A percentile compares a stretch with the other conserved stretches of the same genome.
Conservation (phyloP, 306 rosid genomes). For the Neltuma alba region DNA sequence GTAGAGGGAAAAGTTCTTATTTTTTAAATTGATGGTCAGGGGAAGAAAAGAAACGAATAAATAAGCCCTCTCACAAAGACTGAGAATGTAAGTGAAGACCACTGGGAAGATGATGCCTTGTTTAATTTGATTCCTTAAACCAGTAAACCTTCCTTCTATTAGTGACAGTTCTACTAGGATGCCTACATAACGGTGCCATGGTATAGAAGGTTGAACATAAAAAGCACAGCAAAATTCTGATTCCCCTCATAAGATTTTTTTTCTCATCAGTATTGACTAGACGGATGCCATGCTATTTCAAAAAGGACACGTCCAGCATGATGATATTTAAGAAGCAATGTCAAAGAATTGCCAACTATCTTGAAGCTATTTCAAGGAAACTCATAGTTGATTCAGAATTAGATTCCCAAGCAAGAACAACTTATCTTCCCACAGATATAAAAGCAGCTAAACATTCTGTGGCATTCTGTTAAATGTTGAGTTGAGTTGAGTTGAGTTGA, state of each 20-base stretch:
- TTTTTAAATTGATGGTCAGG: background rate
- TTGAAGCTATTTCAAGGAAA: constrained; percentile 84
- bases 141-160: constrained; percentile 14
- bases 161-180: background rate
- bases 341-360: constrained; percentile 48
- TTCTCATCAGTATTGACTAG: background rate
- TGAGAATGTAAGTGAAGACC: constrained; percentile 17
- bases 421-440: constrained; percentile 77
- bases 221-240: constrained; percentile 12
- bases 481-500: constrained; percentile 20
- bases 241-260: background rate
- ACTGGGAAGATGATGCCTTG: background rate
- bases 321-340: constrained; percentile 7
- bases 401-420: constrained; percentile 75
- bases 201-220: constrained; percentile 24
- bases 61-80: constrained; percentile 1
- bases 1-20: background rate
- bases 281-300: constrained; percentile 3
- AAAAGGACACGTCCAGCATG: constrained; percentile 22
- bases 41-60: background rate
- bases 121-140: constrained; percentile 13
- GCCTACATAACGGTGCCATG: background rate
- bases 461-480: constrained; percentile 71
- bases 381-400: constrained; percentile 77
- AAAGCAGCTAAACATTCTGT: constrained; percentile 90